Evolutionary conservation across 352 stramenopile genomes (phyloP).

Genomic region (Phytophthora tubulina): DNA sequence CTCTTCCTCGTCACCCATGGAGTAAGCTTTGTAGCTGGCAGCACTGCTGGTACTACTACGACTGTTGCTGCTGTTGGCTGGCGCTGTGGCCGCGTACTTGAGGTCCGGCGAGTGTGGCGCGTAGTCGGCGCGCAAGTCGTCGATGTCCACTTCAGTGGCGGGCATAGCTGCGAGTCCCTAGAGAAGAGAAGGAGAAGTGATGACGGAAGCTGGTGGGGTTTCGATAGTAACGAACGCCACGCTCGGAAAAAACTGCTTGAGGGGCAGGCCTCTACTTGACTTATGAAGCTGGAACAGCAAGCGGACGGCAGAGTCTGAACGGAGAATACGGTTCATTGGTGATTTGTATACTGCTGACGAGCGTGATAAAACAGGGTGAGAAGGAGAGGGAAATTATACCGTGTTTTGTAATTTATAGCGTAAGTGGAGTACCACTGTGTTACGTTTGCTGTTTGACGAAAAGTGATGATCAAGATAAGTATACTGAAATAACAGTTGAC

Average conservation of each 20-base stretch:
- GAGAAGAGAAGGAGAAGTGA: constrained; percentile 11
- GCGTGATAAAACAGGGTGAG: too few species aligned
- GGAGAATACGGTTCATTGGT: background rate
- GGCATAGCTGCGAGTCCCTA: constrained; percentile 32
- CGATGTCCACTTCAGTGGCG: constrained; percentile 52
- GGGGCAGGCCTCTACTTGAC: constrained; percentile 28
- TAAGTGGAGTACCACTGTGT: too few species aligned
- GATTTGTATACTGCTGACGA: background rate
- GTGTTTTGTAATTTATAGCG: too few species aligned
- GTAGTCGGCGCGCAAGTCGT: constrained; percentile 40
- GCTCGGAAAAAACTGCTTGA: constrained; percentile 13
- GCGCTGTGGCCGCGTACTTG: constrained; percentile 27
- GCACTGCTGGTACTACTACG: constrained; percentile 37
- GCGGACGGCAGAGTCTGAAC: constrained; percentile 34
- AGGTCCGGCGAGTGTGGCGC: constrained; percentile 8
- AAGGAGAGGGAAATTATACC: too few species aligned
- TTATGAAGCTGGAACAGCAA: constrained; percentile 27
- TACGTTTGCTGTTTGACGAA: too few species aligned
- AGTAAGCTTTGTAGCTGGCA: constrained; percentile 41
- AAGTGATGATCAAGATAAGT: too few species aligned
- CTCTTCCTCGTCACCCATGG: constrained; percentile 44
- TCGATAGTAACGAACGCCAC: constrained; percentile 15
- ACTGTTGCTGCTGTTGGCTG: constrained; percentile 33
- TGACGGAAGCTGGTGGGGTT: constrained; percentile 5
- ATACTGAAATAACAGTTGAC: background rate